Evolutionary conservation across 768 basidiomycete species (phyloP), one percentile per base, ranked within the genome.

Genomic region (Podaxis carcinomalis): DNA sequence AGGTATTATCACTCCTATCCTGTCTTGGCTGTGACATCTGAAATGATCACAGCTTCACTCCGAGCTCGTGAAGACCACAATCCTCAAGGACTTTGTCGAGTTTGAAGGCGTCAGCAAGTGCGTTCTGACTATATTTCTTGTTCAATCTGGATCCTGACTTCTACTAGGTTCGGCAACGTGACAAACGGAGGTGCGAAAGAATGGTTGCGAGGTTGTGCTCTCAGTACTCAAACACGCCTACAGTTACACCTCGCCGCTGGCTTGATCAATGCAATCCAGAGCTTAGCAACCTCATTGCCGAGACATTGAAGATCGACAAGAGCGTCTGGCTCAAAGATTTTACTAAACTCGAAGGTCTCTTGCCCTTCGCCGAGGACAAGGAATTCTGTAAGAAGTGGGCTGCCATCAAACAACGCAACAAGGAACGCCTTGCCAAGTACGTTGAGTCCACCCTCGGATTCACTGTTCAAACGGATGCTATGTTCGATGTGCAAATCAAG

Each of bases 401-500:
- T 46, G 83, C 82, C 37, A 87, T 95, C 72, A 96, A 95, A 78
- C 87, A 85, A 62, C 83, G 84, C 62, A 98, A 98, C 81, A 98
- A 98, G 78, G 87, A 92, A 69, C 83, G 92, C 54, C 81, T 96
- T 9, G 92, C 93, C 9, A 79, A 87, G 63, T 79, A 91, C 67
- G 85, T 95, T 35, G 80, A 92, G 74, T 72, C 71, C 2, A 89
- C 83, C 0, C 75, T 95, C 19, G 91, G 93, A 14, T 69, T 93
- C 56, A 81, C 70, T 35, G 78, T 95, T 56, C 86, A 91, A 68
- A 87, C 90, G 39, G 76, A 82, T 47, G 92, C 92, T 14, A 80
- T 95, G 81, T 94, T 92, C 64, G 93, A 95, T 72, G 88, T 95
- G n/a, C 93, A 93, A 74, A 91, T 93, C 67, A 91, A 92, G 81